Base-by-base conservation (phyloP, 257 asterid species). In the Thymus mandschuricus region DNA sequence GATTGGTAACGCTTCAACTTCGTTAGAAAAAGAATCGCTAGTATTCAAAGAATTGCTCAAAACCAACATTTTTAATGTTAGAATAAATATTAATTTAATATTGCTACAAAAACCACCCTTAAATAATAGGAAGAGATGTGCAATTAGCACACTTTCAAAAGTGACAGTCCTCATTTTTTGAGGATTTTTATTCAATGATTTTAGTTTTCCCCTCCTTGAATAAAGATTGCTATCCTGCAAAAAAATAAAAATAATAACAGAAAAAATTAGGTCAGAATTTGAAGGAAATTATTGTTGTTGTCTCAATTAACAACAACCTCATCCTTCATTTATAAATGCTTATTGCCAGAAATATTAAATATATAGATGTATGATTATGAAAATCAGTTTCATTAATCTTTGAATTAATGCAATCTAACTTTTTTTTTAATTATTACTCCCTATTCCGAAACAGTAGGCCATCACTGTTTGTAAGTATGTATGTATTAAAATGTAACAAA, bases 1-100 rank as follows among this genome's bases (percentile, higher is more conserved):
- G 51, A 92, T 76, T 12, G 98, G 93, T 79, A 81, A 50, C 74
- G 83, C 35, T 29, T 6, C 38, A 6, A 21, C 21, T 21, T 21
- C 21, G 21, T 21, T 21, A 21, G 21, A 21, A 21, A 21, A 21
- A 21, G 21, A 21, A 21, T 21, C 21, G 21, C 21, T 21, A 21
- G 21, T 21, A 21, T 21, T 21, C 21, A 21, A 21, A 21, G 61
- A 65, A 28, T 78, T 56, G 56, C 84, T 89, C 82, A 82, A 62
- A 30, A 51, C 46, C 49, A 64, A 29, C 28, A 82, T 48, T 29
- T 40, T 76, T 68, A 60, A 57, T 30, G 69, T 2, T 34, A 71
- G 8, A 35, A 70, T 60, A 74, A 76, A 56, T 28, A 60, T 70
- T 0, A 66, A 2, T 29, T 21, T 70, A 8, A 44, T 10, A 65